These are phyloP conservation scores for Candida neerlandica DNA, from an alignment of 1,139 yeast genomes.

Conservation along the genomic window DNA sequence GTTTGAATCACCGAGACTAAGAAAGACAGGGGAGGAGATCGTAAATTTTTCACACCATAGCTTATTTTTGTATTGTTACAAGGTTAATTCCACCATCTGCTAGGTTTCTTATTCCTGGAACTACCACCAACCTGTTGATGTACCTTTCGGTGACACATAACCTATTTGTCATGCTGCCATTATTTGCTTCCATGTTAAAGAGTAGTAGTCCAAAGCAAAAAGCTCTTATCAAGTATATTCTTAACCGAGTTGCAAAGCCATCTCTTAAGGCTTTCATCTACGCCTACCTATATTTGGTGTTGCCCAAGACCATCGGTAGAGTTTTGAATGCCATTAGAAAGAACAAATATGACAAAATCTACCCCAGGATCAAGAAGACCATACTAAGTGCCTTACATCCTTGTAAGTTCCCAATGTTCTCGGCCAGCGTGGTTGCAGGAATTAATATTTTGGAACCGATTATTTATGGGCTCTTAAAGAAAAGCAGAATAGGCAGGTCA, in stretches of 20 bases:
- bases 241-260: constrained; percentile 23
- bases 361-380: constrained; percentile 20
- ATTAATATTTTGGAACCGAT: constrained; percentile 39
- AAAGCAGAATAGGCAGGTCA: constrained; percentile 10
- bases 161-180: constrained; percentile 2
- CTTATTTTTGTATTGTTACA: neutral
- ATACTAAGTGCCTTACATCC: constrained; percentile 31
- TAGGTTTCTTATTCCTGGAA: neutral
- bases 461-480: constrained; percentile 21
- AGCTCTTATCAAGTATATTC: constrained; percentile 3
- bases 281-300: constrained; percentile 37
- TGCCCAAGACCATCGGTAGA: constrained; percentile 31
- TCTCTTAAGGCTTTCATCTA: constrained; percentile 34
- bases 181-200: neutral
- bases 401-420: constrained; percentile 33
- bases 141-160: constrained; percentile 6
- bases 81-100: neutral
- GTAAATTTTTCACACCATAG: neutral
- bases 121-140: neutral
- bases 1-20: no score
- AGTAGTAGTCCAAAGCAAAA: constrained; percentile 1
- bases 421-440: constrained; percentile 32
- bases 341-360: constrained; percentile 19
- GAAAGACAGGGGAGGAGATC: no score
- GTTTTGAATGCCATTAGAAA: constrained; percentile 22